Conservation (phyloP, 345 rosid species). For the Salix arbutifolia region DNA sequence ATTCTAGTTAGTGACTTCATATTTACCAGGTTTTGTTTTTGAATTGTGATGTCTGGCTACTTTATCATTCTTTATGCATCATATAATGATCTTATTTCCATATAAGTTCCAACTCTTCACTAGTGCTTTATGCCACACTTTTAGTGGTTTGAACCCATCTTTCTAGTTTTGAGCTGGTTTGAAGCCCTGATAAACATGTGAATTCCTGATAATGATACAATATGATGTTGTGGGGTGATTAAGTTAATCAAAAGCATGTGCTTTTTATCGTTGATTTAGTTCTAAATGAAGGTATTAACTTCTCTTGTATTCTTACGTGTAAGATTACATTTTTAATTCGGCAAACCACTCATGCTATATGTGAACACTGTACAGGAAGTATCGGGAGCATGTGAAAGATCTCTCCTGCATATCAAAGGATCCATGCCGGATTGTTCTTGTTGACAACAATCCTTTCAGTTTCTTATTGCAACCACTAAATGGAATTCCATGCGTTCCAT, state of each 20-base stretch:
- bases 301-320: neutral
- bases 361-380: slow-evolving; percentile 58
- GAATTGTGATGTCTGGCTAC: neutral
- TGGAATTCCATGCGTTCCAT: slow-evolving; percentile 95
- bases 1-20: neutral
- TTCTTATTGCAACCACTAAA: slow-evolving; percentile 88
- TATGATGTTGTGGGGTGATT: neutral
- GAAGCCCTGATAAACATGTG: neutral
- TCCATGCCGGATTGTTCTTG: slow-evolving; percentile 73
- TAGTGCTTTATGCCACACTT: neutral
- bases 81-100: neutral
- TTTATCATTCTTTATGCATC: neutral
- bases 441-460: slow-evolving; percentile 99
- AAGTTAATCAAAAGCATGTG: neutral
- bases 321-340: slow-evolving; percentile 1
- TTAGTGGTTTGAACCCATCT: neutral
- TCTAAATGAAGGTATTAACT: neutral
- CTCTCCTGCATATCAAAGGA: slow-evolving; percentile 71
- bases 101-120: neutral
- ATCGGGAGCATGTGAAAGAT: slow-evolving; percentile 94
- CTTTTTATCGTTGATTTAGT: neutral
- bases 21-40: neutral
- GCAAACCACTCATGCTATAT: neutral
- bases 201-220: neutral
- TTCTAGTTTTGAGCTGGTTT: neutral